A percentile compares a stretch with the other conserved stretches of the same genome.
These are phyloP conservation scores for Capronia epimyces DNA, from an alignment of 2,329 filamentous ascomycete genomes.

Conservation along the genomic window DNA sequence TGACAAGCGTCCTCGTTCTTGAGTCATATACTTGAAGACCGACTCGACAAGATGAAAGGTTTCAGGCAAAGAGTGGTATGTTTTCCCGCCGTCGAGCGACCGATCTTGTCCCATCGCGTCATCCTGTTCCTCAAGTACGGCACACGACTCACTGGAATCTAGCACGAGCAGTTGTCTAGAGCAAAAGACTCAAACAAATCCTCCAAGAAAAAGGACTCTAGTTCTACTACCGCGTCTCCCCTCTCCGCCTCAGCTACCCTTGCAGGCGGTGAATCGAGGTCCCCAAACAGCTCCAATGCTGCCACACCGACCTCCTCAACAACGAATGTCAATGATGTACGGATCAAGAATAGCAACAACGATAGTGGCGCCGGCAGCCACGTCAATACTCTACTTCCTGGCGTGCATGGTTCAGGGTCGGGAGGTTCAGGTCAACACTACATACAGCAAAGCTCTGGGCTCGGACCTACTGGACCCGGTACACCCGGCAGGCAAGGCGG, in stretches of 20 bases:
- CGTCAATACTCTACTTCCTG: slow-evolving; percentile 23
- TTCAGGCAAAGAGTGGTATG: slow-evolving; percentile 92
- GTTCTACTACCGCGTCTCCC: slow-evolving; percentile 71
- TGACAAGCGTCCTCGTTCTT: slow-evolving; percentile 4
- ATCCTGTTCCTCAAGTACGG: slow-evolving; percentile 3
- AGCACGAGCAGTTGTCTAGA: slow-evolving; percentile 81
- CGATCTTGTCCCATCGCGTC: background rate
- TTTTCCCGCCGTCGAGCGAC: background rate
- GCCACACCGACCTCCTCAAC: slow-evolving; percentile 83
- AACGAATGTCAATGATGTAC: slow-evolving; percentile 75
- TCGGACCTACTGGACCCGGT: slow-evolving; percentile 45
- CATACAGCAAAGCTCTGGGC: slow-evolving; percentile 36
- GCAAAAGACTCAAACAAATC: slow-evolving; percentile 84
- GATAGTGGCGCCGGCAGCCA: slow-evolving; percentile 37
- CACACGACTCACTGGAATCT: slow-evolving; percentile 30
- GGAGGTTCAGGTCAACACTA: slow-evolving; percentile 37
- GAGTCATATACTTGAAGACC: slow-evolving; percentile 21
- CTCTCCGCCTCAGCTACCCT: slow-evolving; percentile 52
- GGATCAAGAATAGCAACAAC: slow-evolving; percentile 65
- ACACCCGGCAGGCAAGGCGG: slow-evolving; percentile 60
- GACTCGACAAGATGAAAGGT: slow-evolving; percentile 73
- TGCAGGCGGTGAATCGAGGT: slow-evolving; percentile 43
- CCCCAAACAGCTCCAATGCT: slow-evolving; percentile 56
- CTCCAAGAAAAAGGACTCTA: slow-evolving; percentile 56
- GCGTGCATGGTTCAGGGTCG: slow-evolving; percentile 27